Percentiles rank a stretch among this genome's conserved stretches.
Evolutionary conservation across 164 flowering plant species (phyloP).

Genomic region (Protea cynaroides): DNA sequence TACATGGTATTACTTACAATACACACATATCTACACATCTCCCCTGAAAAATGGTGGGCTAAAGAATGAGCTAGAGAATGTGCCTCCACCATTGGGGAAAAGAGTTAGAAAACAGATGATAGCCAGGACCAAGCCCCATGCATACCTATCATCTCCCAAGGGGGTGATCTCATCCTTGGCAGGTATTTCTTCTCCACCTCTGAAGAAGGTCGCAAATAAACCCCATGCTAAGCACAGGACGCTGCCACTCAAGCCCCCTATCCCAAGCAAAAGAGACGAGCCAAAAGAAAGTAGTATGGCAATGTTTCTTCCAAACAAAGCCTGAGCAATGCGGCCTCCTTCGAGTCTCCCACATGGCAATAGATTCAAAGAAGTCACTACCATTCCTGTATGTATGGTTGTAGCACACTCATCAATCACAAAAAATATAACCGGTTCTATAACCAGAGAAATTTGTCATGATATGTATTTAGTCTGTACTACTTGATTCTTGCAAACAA

Average conservation of each 20-base stretch:
- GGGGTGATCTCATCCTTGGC: constrained; percentile 94
- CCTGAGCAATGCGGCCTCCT: constrained; percentile 97
- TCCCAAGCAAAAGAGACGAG: constrained; percentile 72
- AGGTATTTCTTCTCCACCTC: constrained; percentile 91
- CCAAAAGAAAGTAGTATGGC: constrained; percentile 68
- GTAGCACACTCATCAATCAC: not conserved
- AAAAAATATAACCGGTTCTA: too few relatives aligned
- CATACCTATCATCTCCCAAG: constrained; percentile 64
- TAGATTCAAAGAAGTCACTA: constrained; percentile 87
- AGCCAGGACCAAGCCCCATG: constrained; percentile 77
- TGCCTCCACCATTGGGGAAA: constrained; percentile 89
- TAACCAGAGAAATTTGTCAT: too few relatives aligned
- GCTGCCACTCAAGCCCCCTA: constrained; percentile 88
- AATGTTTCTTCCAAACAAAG: constrained; percentile 75
- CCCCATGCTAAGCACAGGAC: constrained; percentile 97
- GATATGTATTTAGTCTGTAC: too few relatives aligned
- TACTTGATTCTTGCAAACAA: too few relatives aligned
- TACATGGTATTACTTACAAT: too few relatives aligned
- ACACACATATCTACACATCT: constrained; percentile 31
- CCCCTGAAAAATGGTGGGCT: constrained; percentile 73
- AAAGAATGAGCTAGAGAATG: constrained; percentile 77
- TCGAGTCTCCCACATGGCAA: constrained; percentile 91
- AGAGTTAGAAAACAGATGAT: constrained; percentile 87
- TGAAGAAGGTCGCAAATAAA: constrained; percentile 83
- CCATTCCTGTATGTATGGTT: constrained; percentile 60